Evolutionary conservation across 768 basidiomycete species (phyloP).

Genomic region (Sarcomyxa edulis): DNA sequence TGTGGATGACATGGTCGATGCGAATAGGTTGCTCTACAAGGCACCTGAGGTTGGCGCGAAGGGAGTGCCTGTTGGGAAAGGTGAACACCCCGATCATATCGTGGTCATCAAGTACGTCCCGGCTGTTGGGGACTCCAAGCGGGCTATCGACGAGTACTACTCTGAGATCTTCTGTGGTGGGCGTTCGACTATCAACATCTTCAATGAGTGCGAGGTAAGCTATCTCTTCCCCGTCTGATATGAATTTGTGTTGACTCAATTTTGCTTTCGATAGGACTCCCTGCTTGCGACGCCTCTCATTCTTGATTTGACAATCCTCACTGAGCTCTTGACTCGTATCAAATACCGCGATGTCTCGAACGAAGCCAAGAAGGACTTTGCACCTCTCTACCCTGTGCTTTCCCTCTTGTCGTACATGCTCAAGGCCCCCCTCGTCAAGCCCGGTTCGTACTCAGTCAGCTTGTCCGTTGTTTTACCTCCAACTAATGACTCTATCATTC

Average conservation of each 20-base stretch:
- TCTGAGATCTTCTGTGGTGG: conserved; percentile 98
- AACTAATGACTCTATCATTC: conserved; percentile 3
- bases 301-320: conserved; percentile 87
- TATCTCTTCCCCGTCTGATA: background rate
- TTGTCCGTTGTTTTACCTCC: background rate
- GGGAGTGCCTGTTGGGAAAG: conserved; percentile 57
- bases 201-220: conserved; percentile 92
- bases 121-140: conserved; percentile 94
- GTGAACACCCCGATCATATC: conserved; percentile 96
- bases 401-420: conserved; percentile 96
- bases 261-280: conserved; percentile 58
- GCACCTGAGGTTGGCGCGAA: conserved; percentile 55
- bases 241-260: background rate
- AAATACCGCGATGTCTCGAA: conserved; percentile 64
- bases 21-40: conserved; percentile 88
- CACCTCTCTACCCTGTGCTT: conserved; percentile 84
- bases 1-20: conserved; percentile 96
- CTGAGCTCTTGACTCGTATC: conserved; percentile 91
- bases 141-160: conserved; percentile 99
- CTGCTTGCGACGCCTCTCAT: conserved; percentile 94
- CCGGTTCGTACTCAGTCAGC: conserved; percentile 37
- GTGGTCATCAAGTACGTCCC: conserved; percentile 97
- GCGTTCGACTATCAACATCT: conserved; percentile 90
- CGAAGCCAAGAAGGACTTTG: conserved; percentile 52
- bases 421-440: conserved; percentile 97